phyloP scores from a whole-genome alignment of 176 grass and related monocot species.

The Cymbopogon citratus region DNA sequence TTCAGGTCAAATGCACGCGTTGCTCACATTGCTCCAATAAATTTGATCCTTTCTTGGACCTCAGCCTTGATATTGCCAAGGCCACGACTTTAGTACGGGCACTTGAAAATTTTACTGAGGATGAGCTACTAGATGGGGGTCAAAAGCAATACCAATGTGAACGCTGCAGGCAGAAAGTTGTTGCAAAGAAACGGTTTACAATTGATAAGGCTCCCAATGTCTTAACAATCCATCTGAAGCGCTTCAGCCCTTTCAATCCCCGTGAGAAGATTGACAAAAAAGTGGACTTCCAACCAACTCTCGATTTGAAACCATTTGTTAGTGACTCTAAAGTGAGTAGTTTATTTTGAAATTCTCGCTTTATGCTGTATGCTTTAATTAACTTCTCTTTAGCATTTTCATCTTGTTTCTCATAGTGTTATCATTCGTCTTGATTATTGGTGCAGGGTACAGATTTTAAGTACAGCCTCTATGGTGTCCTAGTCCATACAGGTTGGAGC shows the following conservation, averaged over 20 bases:
- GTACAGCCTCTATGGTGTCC: slow-evolving; percentile 93
- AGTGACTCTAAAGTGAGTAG: slow-evolving; percentile 75
- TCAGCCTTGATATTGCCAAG: slow-evolving; percentile 96
- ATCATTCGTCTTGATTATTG: slow-evolving; percentile 11
- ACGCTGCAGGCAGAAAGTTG: slow-evolving; percentile 86
- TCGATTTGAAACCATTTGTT: slow-evolving; percentile 57
- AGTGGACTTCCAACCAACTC: slow-evolving; percentile 57
- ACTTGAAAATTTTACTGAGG: slow-evolving; percentile 67
- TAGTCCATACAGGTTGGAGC: slow-evolving; percentile 91
- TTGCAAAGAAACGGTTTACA: slow-evolving; percentile 77
- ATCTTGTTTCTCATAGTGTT: background rate
- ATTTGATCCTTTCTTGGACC: slow-evolving; percentile 94
- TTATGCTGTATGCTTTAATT: background rate
- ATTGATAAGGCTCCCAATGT: slow-evolving; percentile 83
- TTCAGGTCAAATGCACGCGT: slow-evolving; percentile 84
- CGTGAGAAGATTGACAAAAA: slow-evolving; percentile 88
- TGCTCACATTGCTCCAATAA: slow-evolving; percentile 86
- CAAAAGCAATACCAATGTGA: slow-evolving; percentile 86
- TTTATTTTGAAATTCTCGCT: slow-evolving; percentile 13
- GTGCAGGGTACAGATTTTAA: slow-evolving; percentile 63
- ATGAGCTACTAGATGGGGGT: slow-evolving; percentile 81
- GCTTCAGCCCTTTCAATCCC: slow-evolving; percentile 75
- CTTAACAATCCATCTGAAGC: slow-evolving; percentile 88
- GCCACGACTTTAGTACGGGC: slow-evolving; percentile 69
- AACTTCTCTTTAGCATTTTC: background rate